Evolutionary conservation across 164 flowering plant species (phyloP).

Genomic region (Dillenia turbinata): DNA sequence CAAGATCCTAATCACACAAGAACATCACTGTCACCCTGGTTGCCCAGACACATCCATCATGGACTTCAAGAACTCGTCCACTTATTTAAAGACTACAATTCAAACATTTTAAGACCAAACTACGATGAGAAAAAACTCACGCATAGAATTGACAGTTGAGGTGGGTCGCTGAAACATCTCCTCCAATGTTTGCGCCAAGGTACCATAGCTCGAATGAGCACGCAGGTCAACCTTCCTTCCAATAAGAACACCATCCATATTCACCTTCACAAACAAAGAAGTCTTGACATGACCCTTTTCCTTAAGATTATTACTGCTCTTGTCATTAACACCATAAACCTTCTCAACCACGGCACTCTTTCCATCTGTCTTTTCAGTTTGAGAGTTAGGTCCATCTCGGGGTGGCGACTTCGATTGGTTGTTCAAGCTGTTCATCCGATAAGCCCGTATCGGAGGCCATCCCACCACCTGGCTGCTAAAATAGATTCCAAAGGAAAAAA

Average conservation of each 20-base stretch:
- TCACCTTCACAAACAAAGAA: conserved; percentile 67
- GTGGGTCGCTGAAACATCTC: conserved; percentile 63
- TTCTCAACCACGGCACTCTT: conserved; percentile 22
- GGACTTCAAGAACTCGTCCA: too few species aligned
- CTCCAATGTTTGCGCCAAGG: conserved; percentile 62
- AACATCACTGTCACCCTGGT: neutral
- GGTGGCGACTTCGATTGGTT: conserved; percentile 48
- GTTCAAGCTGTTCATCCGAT: conserved; percentile 70
- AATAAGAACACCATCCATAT: conserved; percentile 86
- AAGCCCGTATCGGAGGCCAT: conserved; percentile 87
- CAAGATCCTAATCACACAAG: conserved; percentile 23
- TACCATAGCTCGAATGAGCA: conserved; percentile 63
- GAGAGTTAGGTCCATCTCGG: conserved; percentile 22
- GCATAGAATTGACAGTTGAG: conserved; percentile 16
- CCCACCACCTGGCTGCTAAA: conserved; percentile 84
- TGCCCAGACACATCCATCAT: neutral
- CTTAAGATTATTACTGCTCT: conserved; percentile 19
- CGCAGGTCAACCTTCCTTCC: conserved; percentile 89
- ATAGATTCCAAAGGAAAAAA: neutral
- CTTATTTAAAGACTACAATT: too few species aligned
- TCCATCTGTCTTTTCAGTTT: conserved; percentile 17
- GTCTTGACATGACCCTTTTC: conserved; percentile 19
- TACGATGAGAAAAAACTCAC: conserved; percentile 26
- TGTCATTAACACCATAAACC: conserved; percentile 14
- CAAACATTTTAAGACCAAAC: too few species aligned